Evolutionary conservation across 352 stramenopile genomes (phyloP), one percentile per base, ranked within the genome.

Genomic region (Pythium aristosporum): DNA sequence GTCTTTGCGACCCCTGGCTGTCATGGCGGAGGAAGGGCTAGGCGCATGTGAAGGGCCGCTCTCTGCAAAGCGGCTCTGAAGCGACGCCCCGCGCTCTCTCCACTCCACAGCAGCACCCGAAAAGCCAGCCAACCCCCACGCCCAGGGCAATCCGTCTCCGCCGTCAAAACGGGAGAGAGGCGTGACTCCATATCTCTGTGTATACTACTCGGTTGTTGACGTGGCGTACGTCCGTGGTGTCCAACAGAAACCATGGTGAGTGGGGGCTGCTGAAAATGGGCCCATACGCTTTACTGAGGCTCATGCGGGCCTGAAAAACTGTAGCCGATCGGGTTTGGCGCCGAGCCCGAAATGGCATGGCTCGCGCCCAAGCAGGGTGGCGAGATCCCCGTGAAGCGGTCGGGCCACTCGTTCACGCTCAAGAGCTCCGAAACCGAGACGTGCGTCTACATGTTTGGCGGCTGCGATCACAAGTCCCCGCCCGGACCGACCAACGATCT

Each of bases 401-500:
- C 94, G 2, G 94, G 96, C 8, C 95, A 99, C 71, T 96, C 92
- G 21, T 97, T 99, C 69, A 98, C 94, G 11, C 72, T 98, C 39
- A 88, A 89, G 57, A 88, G 71, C 57, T 79, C 78, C 0, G 85
- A 91, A 11, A 73, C 61, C 0, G 86, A 92, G 68, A 89, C 83
- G 6, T 68, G 68, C 9, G 72, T 92, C 44, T 95, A 91, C 58
- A 85, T 94, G 69, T 94, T 94, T 65, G 87, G 95, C 9, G 96
- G 96, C 15, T 97, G 84, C 65, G 91, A 97, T 72, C 85, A 97
- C 63, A 91, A 93, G 52, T 83, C 84, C 3, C 91, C 94, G 3
- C 94, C 96, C 39, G 94, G 94, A 10, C 96, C 96, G 20, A 98
- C 87, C 9, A 96, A 98, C 60, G 94, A 98, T 58, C 80, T 98